These are phyloP conservation scores for Epithele typhae DNA, from an alignment of 768 basidiomycete species.

Conservation along the genomic window DNA sequence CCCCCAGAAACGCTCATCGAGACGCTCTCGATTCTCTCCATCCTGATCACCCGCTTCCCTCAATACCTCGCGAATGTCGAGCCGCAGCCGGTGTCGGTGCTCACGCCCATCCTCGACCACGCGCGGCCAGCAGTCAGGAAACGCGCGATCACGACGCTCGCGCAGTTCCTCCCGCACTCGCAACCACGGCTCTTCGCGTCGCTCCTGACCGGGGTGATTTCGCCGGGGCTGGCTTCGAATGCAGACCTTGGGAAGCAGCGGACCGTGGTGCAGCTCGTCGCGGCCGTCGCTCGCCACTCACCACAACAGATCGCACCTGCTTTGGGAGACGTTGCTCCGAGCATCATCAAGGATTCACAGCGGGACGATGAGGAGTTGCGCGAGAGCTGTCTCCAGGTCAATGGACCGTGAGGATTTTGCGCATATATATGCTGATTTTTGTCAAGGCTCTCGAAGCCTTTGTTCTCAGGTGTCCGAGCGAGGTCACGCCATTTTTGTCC, in stretches of 20 bases:
- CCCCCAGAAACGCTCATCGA: constrained; percentile 82
- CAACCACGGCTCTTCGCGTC: constrained; percentile 55
- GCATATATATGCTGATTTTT: background rate
- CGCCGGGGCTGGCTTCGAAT: constrained; percentile 50
- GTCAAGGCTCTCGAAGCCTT: constrained; percentile 79
- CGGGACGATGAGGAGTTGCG: constrained; percentile 80
- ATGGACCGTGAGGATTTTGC: background rate
- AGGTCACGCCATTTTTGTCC: constrained; percentile 68
- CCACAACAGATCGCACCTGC: constrained; percentile 61
- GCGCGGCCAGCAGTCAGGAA: constrained; percentile 85
- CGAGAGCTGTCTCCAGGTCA: constrained; percentile 75
- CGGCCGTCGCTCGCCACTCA: constrained; percentile 73
- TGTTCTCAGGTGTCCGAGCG: constrained; percentile 77
- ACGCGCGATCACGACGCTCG: constrained; percentile 82
- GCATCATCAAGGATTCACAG: constrained; percentile 62
- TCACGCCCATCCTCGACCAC: constrained; percentile 72
- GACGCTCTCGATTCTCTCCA: constrained; percentile 80
- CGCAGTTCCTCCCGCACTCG: constrained; percentile 77
- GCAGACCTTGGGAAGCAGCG: constrained; percentile 65
- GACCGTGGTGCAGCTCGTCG: constrained; percentile 74
- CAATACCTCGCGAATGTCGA: constrained; percentile 53
- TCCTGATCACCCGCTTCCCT: constrained; percentile 84
- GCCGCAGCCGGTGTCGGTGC: constrained; percentile 59
- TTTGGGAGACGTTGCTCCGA: constrained; percentile 61
- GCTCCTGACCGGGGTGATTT: constrained; percentile 55